Conservation (phyloP, 1,284 basidiomycete genomes). For the Leccinum variabile region DNA sequence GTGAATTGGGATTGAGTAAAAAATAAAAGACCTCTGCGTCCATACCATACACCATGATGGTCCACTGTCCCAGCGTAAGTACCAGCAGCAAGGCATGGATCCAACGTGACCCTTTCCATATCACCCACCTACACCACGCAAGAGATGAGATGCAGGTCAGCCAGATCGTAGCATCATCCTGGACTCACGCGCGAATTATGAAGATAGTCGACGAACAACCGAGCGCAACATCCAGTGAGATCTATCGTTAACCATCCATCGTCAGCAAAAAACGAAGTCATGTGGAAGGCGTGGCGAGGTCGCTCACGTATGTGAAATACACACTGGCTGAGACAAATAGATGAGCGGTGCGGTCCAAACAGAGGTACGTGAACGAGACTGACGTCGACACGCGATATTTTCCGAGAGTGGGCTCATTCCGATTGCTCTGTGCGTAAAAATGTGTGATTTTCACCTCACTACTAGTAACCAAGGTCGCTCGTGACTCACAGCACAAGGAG, state of each 20-base stretch:
- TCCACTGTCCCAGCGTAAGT: conserved; percentile 20
- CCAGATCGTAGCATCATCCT: not conserved
- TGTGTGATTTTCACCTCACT: not conserved
- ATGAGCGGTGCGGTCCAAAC: conserved; percentile 4
- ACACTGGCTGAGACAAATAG: conserved; percentile 1
- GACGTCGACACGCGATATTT: conserved; percentile 12
- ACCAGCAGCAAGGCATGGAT: conserved; percentile 16
- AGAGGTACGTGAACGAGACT: conserved; percentile 5
- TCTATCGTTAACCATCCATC: conserved; percentile 2
- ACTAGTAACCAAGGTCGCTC: not conserved
- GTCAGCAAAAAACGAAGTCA: not conserved
- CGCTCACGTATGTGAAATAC: conserved; percentile 8
- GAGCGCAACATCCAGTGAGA: conserved; percentile 6
- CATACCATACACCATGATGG: conserved; percentile 16
- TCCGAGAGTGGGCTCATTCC: not conserved
- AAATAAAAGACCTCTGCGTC: not conserved
- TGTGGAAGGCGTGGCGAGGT: not conserved
- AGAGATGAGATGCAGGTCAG: not conserved
- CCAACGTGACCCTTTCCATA: conserved; percentile 21
- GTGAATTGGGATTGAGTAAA: not conserved
- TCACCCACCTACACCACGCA: conserved; percentile 21
- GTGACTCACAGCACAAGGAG: conserved; percentile 18
- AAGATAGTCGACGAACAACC: conserved; percentile 27
- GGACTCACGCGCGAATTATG: conserved; percentile 29
- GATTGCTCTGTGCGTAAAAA: conserved; percentile 5